phyloP scores from a whole-genome alignment of 2,329 filamentous ascomycete genomes.

The Cordyceps tenuipes region DNA sequence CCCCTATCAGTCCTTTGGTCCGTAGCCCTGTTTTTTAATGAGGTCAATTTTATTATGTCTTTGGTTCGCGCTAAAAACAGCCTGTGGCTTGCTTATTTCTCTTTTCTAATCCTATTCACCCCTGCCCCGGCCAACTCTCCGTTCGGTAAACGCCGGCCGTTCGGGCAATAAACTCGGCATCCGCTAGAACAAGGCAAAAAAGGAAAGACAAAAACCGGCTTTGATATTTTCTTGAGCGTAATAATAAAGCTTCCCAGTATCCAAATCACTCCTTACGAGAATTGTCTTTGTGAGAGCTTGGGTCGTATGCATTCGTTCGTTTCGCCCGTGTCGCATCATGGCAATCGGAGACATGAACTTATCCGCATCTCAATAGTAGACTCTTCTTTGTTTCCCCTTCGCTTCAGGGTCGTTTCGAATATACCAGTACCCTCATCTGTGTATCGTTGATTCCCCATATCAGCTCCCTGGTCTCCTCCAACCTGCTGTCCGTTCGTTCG shows the following conservation, averaged over 20 bases:
- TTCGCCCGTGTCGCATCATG: constrained; percentile 8
- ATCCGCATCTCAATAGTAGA: background rate
- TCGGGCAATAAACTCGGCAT: background rate
- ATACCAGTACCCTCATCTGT: background rate
- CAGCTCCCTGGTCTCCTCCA: no score
- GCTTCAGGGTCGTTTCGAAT: background rate
- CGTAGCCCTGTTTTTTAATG: background rate
- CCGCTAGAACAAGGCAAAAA: background rate
- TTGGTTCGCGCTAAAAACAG: background rate
- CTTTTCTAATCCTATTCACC: background rate
- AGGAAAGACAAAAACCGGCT: background rate
- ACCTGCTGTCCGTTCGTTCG: background rate
- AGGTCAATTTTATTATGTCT: constrained; percentile 4
- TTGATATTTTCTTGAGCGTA: no score
- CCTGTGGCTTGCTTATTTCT: background rate
- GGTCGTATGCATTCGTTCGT: background rate
- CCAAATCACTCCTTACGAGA: background rate
- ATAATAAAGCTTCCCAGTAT: no score
- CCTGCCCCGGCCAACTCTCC: background rate
- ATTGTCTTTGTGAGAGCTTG: background rate
- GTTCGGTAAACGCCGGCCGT: background rate
- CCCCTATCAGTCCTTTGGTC: no score
- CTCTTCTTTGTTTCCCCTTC: background rate
- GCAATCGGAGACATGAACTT: background rate
- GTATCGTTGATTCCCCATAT: no score